A percentile compares a stretch with the other conserved stretches of the same genome.
Evolutionary conservation across 1,284 basidiomycete species (phyloP).

Genomic region (Cystobasidium pallidum): DNA sequence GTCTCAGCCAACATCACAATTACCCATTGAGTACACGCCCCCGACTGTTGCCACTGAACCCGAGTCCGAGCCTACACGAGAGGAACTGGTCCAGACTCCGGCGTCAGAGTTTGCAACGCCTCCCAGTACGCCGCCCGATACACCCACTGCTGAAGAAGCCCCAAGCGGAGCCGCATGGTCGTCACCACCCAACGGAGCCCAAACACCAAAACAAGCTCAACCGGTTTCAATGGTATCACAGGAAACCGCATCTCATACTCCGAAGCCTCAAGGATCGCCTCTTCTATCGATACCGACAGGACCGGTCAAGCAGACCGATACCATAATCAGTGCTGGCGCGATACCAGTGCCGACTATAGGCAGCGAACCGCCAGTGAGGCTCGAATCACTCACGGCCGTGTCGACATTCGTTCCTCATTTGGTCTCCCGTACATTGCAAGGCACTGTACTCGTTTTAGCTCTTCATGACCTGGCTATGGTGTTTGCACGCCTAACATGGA

Average conservation of each 20-base stretch:
- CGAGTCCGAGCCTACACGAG: conserved; percentile 15
- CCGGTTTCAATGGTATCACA: neutral
- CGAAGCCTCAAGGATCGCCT: neutral
- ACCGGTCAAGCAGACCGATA: conserved; percentile 19
- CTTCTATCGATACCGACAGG: neutral
- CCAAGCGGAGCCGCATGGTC: neutral
- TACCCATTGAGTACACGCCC: neutral
- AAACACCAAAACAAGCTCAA: neutral
- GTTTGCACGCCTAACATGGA: conserved; percentile 37
- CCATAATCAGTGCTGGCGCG: conserved; percentile 22
- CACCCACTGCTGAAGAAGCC: conserved; percentile 2
- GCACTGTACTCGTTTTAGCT: conserved; percentile 24
- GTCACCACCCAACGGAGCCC: neutral
- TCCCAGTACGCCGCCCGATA: conserved; percentile 22
- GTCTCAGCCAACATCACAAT: neutral
- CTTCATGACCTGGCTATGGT: conserved; percentile 5
- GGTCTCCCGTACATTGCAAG: conserved; percentile 29
- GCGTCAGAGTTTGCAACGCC: conserved; percentile 30
- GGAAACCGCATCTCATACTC: neutral
- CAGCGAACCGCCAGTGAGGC: conserved; percentile 22
- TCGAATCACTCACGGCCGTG: conserved; percentile 17
- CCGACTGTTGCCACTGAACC: neutral
- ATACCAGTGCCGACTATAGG: conserved; percentile 10
- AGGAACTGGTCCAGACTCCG: conserved; percentile 27
- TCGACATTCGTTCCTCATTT: conserved; percentile 27